Base-by-base conservation (phyloP, 73 alveolate genomes). In the Durusdinium trenchii region DNA sequence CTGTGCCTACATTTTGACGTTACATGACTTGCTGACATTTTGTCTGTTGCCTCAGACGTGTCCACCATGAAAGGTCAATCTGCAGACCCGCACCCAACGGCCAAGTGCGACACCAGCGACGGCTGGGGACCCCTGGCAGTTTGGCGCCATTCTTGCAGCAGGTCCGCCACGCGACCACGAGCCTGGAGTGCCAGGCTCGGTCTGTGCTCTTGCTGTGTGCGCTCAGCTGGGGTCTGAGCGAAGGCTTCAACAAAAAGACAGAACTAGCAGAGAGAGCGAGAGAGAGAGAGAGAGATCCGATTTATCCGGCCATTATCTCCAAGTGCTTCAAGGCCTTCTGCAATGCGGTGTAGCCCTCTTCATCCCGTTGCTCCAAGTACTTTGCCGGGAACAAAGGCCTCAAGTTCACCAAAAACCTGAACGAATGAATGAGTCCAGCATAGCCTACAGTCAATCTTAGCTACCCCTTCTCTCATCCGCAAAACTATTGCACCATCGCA, bases 101-200 rank as follows among this genome's bases (percentile, higher is more conserved):
- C n/a, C n/a, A n/a, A n/a, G n/a, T n/a, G n/a, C n/a, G n/a, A n/a
- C n/a, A n/a, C n/a, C n/a, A n/a, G n/a, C n/a, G n/a, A n/a, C n/a
- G n/a, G 18, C 85, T n/a, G 3, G 85, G n/a, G 85, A 18, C 35
- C 54, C 84, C 85, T 16, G 61, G 61, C 89, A 9, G 89, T 78
- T 45, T 78, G 89, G 43, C 89, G 57, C 36, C 43, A 45, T 42
- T 46, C 89, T 26, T 46, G 43, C 42, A 78, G 89, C 28, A 78
- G 61, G 18, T 78, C 89, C 20, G 89, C 89, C n/a, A 78, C 89
- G 5, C 62, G 89, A 16, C 89, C 89, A 43, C 89, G 62, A 28
- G 89, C 89, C 89, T 78, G 45, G 45, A 64, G 79, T 4, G 79
- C 42, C 79, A 64, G 79, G 79, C 28, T 54, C 67, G 20, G 30